Evolutionary conservation across 1,139 yeast genomes (phyloP).

Genomic region (Candida smagusa): DNA sequence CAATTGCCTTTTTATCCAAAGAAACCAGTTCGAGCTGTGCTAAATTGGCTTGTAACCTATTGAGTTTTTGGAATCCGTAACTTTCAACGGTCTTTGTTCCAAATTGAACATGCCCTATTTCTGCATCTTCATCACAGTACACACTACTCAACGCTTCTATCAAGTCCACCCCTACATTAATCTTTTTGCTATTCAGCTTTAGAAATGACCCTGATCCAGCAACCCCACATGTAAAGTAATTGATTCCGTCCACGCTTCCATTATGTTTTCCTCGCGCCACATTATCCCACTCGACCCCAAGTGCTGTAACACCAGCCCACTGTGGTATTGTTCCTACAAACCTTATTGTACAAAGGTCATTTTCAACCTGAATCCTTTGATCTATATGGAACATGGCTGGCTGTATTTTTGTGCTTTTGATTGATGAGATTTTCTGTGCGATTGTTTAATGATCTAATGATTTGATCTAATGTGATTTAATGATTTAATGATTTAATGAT

Average conservation of each 20-base stretch:
- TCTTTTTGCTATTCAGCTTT: conserved; percentile 38
- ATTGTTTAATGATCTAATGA: too few relatives aligned
- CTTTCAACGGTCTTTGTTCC: conserved; percentile 59
- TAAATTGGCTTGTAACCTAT: conserved; percentile 46
- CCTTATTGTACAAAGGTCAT: conserved; percentile 56
- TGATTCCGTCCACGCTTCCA: conserved; percentile 62
- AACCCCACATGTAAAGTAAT: conserved; percentile 48
- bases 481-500: too few relatives aligned
- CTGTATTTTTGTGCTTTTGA: too few relatives aligned
- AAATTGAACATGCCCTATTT: conserved; percentile 26
- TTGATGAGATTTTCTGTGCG: too few relatives aligned
- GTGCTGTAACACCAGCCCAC: conserved; percentile 58
- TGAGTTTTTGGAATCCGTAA: conserved; percentile 62
- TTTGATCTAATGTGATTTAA: too few relatives aligned
- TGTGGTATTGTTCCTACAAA: conserved; percentile 52
- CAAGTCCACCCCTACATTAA: conserved; percentile 29
- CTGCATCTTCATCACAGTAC: conserved; percentile 37
- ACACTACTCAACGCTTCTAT: conserved; percentile 43
- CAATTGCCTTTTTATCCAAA: conserved; percentile 38
- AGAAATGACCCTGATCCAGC: conserved; percentile 59
- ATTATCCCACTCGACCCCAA: conserved; percentile 89
- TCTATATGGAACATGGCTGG: background rate
- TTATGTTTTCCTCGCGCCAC: conserved; percentile 69
- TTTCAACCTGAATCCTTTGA: conserved; percentile 7
- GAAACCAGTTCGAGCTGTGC: conserved; percentile 46